Percentiles rank a stretch among this genome's conserved stretches.
Conservation (phyloP, 1,139 yeast species). For the Diutina rugosa region DNA sequence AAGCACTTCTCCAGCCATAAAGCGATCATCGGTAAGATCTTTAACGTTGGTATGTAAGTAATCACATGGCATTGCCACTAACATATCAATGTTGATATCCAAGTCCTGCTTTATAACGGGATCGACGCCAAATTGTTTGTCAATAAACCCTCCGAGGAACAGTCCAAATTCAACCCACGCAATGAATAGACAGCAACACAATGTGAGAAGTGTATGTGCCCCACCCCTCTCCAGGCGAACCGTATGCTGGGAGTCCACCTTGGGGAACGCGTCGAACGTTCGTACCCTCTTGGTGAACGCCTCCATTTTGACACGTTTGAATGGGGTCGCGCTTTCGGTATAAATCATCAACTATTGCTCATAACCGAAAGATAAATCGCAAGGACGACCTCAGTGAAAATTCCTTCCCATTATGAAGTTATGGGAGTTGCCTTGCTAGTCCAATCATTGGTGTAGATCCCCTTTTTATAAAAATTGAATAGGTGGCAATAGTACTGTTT, state of each 20-base stretch:
- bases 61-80: conserved; percentile 79
- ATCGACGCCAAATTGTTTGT: conserved; percentile 68
- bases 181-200: conserved; percentile 48
- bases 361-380: background rate
- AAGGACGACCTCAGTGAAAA: too few relatives aligned
- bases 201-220: conserved; percentile 53
- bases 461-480: too few relatives aligned
- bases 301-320: conserved; percentile 16
- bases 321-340: background rate
- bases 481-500: too few relatives aligned
- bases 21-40: conserved; percentile 67
- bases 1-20: conserved; percentile 64
- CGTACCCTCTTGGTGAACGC: conserved; percentile 28
- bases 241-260: conserved; percentile 66
- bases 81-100: conserved; percentile 64
- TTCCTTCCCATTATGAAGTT: too few relatives aligned
- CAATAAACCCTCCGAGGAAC: conserved; percentile 71
- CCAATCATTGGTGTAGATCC: too few relatives aligned
- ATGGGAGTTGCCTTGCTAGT: too few relatives aligned
- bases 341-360: background rate
- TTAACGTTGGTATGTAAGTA: conserved; percentile 60
- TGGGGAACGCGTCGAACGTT: conserved; percentile 82
- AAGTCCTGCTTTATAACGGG: conserved; percentile 46
- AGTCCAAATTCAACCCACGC: conserved; percentile 85
- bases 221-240: conserved; percentile 72